These are phyloP conservation scores for Pythium rishiriense DNA, from an alignment of 352 stramenopile genomes.

Conservation along the genomic window DNA sequence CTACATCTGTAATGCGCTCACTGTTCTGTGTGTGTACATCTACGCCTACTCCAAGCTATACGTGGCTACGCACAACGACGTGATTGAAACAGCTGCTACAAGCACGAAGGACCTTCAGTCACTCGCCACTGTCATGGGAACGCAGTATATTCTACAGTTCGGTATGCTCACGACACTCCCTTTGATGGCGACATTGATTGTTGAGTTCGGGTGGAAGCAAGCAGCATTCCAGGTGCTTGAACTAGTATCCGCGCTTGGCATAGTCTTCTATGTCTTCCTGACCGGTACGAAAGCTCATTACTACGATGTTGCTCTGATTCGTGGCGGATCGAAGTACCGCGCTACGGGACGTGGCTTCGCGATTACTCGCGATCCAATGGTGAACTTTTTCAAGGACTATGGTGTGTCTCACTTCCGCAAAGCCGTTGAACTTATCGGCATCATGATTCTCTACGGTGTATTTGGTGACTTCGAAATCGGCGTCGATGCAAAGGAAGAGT, in stretches of 20 bases:
- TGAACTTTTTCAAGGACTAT: conserved; percentile 88
- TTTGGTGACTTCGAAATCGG: conserved; percentile 83
- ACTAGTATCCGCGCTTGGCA: conserved; percentile 72
- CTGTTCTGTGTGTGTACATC: conserved; percentile 77
- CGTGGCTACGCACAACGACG: conserved; percentile 71
- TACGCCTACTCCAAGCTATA: conserved; percentile 88
- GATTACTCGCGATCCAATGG: conserved; percentile 81
- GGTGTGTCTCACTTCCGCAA: conserved; percentile 82
- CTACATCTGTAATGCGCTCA: conserved; percentile 85
- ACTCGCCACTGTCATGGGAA: conserved; percentile 77
- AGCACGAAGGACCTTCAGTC: conserved; percentile 75
- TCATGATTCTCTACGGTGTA: conserved; percentile 80
- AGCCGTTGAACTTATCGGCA: conserved; percentile 70
- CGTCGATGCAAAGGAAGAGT: conserved; percentile 47
- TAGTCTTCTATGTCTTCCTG: conserved; percentile 88
- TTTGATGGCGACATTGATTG: conserved; percentile 77
- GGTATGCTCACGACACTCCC: conserved; percentile 88
- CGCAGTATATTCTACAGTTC: conserved; percentile 89
- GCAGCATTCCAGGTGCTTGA: conserved; percentile 78
- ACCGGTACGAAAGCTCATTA: conserved; percentile 85
- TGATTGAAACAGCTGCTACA: conserved; percentile 55
- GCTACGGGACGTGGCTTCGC: conserved; percentile 84
- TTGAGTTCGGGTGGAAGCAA: conserved; percentile 84
- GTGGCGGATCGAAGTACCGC: conserved; percentile 83
- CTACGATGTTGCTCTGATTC: conserved; percentile 84